A percentile compares a stretch with the other conserved stretches of the same genome.
phyloP scores from a whole-genome alignment of 139 green algal genomes.

The Chara braunii region DNA sequence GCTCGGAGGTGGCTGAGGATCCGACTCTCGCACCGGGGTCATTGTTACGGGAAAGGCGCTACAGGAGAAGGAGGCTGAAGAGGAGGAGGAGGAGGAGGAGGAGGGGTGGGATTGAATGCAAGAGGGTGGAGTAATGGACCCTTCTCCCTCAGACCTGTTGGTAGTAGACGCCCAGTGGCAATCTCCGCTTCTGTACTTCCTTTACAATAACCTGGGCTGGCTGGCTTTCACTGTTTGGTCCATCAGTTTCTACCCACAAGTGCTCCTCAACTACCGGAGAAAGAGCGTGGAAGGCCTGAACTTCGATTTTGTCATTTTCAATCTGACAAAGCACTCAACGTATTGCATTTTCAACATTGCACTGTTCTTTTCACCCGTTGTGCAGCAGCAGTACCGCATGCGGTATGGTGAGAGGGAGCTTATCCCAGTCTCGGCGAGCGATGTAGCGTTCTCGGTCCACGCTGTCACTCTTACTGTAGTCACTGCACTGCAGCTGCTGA shows the following conservation, averaged over 20 bases:
- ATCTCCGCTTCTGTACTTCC: not conserved
- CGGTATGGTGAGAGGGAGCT: conserved; percentile 31
- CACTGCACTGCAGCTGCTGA: conserved; percentile 2
- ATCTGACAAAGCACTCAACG: conserved; percentile 22
- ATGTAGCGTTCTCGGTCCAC: conserved; percentile 26
- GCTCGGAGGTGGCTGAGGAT: no score
- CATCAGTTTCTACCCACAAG: conserved; percentile 14
- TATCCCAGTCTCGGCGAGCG: conserved; percentile 19
- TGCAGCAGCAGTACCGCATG: conserved; percentile 24
- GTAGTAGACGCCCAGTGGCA: conserved; percentile 1
- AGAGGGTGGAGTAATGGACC: no score
- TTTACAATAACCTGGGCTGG: conserved; percentile 12
- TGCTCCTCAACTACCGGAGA: conserved; percentile 5
- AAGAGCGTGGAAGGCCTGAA: conserved; percentile 19
- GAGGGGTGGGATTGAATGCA: no score
- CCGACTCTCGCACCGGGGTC: no score
- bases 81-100: no score
- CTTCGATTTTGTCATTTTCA: conserved; percentile 30
- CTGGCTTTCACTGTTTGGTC: conserved; percentile 12
- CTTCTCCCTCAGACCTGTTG: no score
- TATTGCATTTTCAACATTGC: conserved; percentile 16
- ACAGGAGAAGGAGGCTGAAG: no score
- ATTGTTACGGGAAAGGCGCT: no score
- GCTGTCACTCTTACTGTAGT: conserved; percentile 16
- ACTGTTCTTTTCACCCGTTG: conserved; percentile 11